A percentile compares a stretch with the other conserved stretches of the same genome.
These are phyloP conservation scores for Orychophragmus violaceus DNA, from an alignment of 345 rosid genomes.

Conservation along the genomic window DNA sequence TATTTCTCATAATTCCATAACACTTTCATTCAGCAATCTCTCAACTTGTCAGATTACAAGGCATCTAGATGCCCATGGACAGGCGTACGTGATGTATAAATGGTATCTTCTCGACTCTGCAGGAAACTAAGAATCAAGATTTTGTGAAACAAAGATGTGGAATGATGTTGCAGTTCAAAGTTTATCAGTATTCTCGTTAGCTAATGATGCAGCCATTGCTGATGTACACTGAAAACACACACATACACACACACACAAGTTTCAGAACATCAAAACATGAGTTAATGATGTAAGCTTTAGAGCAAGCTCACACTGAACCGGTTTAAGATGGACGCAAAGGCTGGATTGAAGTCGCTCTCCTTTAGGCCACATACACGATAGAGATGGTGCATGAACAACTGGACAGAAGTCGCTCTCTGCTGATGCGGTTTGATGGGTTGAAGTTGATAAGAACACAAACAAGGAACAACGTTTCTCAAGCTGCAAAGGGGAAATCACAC, in stretches of 20 bases:
- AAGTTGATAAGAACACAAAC: no score
- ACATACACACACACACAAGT: neutral
- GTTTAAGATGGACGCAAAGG: no score
- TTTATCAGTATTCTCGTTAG: neutral
- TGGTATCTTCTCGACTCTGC: constrained; percentile 81
- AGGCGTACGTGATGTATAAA: constrained; percentile 83
- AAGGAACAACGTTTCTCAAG: no score
- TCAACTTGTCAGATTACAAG: constrained; percentile 64
- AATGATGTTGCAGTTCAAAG: constrained; percentile 59
- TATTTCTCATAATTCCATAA: no score
- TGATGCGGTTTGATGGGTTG: no score
- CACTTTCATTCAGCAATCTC: no score
- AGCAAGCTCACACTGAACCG: no score
- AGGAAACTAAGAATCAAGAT: constrained; percentile 55
- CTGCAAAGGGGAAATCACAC: no score
- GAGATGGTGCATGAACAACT: no score
- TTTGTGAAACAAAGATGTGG: constrained; percentile 48
- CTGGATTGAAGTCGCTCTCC: no score
- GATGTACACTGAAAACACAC: neutral
- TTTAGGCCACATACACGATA: no score
- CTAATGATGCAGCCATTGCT: constrained; percentile 9
- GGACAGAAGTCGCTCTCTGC: no score
- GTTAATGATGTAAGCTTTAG: neutral
- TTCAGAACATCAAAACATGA: neutral
- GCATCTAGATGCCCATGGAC: constrained; percentile 91